Conservation (phyloP, 2,329 filamentous ascomycete genomes). For the Cryphonectria nitschkei region DNA sequence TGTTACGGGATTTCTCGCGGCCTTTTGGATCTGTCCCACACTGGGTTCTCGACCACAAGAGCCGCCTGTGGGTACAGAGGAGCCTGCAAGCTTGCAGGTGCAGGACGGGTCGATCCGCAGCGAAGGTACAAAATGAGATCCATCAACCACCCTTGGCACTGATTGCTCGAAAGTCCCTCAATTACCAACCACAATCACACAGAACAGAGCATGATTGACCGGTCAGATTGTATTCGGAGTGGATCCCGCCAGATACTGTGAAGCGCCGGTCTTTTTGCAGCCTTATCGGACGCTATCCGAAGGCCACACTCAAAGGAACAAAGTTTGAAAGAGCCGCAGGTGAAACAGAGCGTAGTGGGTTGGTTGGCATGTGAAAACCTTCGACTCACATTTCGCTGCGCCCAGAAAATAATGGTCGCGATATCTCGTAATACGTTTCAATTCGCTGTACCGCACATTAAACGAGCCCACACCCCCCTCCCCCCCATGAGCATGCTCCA, state of each 20-base stretch:
- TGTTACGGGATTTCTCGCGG: conserved; percentile 8
- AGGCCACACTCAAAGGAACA: not conserved
- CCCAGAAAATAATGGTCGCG: not conserved
- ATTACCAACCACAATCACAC: not conserved
- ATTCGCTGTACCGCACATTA: not conserved
- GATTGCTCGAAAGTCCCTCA: not conserved
- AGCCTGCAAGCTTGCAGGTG: conserved; percentile 2
- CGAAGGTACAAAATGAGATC: not conserved
- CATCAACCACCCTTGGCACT: not conserved
- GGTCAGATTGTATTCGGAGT: not conserved
- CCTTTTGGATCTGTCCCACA: not conserved
- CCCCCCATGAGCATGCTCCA: not conserved
- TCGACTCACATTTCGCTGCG: not conserved
- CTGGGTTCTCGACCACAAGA: conserved; percentile 5
- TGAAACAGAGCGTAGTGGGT: not conserved
- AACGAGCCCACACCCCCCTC: no score
- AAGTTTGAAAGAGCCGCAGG: not conserved
- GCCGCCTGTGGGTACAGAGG: not conserved
- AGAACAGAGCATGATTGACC: not conserved
- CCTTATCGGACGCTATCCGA: conserved; percentile 27
- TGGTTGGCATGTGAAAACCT: conserved; percentile 3
- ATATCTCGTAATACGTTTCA: conserved; percentile 4
- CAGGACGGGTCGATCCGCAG: conserved; percentile 3
- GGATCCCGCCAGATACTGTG: conserved; percentile 11
- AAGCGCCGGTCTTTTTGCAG: conserved; percentile 3